These are phyloP conservation scores for Kazachstania africana DNA, from an alignment of 805 yeast genomes.

Conservation along the genomic window DNA sequence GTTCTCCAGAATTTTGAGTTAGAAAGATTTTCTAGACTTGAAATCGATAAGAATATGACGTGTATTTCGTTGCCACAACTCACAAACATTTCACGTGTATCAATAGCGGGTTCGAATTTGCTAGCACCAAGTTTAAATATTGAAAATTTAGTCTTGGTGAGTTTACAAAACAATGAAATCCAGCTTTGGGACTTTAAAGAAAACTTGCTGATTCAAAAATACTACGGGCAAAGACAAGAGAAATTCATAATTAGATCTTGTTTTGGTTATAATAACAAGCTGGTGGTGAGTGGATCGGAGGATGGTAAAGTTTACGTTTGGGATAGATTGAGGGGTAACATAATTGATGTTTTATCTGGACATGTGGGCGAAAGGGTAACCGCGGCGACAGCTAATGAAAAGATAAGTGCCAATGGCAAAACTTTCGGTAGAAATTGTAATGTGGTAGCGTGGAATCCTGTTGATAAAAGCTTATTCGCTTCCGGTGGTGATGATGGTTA, in stretches of 20 bases:
- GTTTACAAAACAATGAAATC: conserved; percentile 61
- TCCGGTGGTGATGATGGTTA: conserved; percentile 75
- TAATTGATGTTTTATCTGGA: conserved; percentile 32
- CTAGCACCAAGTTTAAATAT: background rate
- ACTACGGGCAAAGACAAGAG: conserved; percentile 61
- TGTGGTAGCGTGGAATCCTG: conserved; percentile 65
- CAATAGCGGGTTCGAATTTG: background rate
- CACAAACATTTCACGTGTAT: background rate
- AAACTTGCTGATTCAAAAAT: conserved; percentile 48
- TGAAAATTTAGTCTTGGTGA: conserved; percentile 37
- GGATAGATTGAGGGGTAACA: conserved; percentile 61
- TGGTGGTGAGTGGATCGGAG: conserved; percentile 73
- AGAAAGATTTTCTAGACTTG: conserved; percentile 33
- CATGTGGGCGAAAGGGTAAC: conserved; percentile 14
- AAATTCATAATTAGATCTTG: conserved; percentile 63
- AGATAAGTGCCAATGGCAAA: conserved; percentile 5
- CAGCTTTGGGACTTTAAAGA: conserved; percentile 69
- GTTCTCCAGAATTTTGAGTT: conserved; percentile 11
- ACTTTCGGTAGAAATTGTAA: conserved; percentile 38
- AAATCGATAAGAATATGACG: conserved; percentile 48
- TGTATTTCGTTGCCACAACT: conserved; percentile 43
- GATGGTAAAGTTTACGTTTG: conserved; percentile 70
- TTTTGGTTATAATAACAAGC: conserved; percentile 60
- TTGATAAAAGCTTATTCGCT: conserved; percentile 44
- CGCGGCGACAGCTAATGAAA: conserved; percentile 6